Evolutionary conservation across 495 filamentous ascomycete species (phyloP).

Genomic region (Aspergillus cavernicola): DNA sequence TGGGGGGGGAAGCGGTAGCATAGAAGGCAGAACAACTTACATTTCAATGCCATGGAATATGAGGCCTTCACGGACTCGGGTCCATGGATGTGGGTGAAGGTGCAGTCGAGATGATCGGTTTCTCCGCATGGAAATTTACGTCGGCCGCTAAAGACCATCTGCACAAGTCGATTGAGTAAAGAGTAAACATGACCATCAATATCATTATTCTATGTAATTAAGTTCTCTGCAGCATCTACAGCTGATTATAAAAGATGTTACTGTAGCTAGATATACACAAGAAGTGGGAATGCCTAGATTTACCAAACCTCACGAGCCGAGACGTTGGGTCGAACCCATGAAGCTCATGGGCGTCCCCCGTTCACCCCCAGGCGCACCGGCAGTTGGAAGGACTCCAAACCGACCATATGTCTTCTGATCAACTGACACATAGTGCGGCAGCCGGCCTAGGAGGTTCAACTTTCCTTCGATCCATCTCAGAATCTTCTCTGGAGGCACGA

Average conservation of each 20-base stretch:
- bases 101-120: constrained; percentile 1
- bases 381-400: constrained; percentile 78
- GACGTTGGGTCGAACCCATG: constrained; percentile 58
- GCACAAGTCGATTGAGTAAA: constrained; percentile 10
- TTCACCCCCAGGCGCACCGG: constrained; percentile 32
- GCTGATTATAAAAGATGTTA: constrained; percentile 13
- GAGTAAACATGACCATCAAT: background rate
- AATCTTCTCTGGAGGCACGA: constrained; percentile 77
- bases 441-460: constrained; percentile 71
- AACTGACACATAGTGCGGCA: constrained; percentile 86
- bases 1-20: background rate
- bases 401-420: constrained; percentile 97
- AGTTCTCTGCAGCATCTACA: constrained; percentile 14
- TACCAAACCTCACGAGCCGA: constrained; percentile 51
- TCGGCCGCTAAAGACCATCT: constrained; percentile 25
- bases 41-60: constrained; percentile 39
- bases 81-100: constrained; percentile 13
- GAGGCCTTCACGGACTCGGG: constrained; percentile 21
- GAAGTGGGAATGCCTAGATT: constrained; percentile 20
- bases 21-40: constrained; percentile 23
- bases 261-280: constrained; percentile 34
- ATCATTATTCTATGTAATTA: constrained; percentile 13
- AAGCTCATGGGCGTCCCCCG: constrained; percentile 53
- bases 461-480: constrained; percentile 82
- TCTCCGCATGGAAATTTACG: constrained; percentile 23